Conservation (phyloP, 164 flowering plant genomes). For the Aristolochia contorta region DNA sequence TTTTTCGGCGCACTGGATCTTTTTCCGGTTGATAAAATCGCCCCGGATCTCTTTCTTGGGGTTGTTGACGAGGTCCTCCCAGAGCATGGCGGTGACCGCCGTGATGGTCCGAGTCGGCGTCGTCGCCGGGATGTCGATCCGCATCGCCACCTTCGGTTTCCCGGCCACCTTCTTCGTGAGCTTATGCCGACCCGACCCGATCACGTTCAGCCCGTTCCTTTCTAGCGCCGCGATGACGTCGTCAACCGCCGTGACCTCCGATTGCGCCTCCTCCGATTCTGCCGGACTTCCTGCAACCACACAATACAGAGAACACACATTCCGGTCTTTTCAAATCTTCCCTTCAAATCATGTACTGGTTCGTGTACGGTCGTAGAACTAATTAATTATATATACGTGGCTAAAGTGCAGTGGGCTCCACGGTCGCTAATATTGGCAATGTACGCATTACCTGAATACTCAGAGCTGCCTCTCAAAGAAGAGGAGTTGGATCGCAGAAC, state of each 20-base stretch:
- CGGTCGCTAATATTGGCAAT: background rate
- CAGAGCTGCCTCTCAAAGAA: conserved; percentile 30
- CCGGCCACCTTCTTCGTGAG: conserved; percentile 38
- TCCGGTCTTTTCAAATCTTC: no score
- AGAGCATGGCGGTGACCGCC: conserved; percentile 53
- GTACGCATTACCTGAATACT: conserved; percentile 31
- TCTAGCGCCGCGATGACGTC: conserved; percentile 44
- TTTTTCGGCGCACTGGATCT: conserved; percentile 81
- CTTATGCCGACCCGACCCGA: conserved; percentile 28
- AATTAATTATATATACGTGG: no score
- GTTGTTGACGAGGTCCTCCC: conserved; percentile 79
- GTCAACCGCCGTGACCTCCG: conserved; percentile 22
- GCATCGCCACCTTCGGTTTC: conserved; percentile 45
- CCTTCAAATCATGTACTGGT: no score
- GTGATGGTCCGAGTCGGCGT: conserved; percentile 54
- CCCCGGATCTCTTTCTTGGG: conserved; percentile 50
- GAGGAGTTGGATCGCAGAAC: conserved; percentile 31
- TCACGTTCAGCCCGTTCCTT: conserved; percentile 42
- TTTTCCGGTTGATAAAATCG: conserved; percentile 55
- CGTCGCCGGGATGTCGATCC: conserved; percentile 67
- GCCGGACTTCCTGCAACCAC: conserved; percentile 23
- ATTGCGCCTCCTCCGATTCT: conserved; percentile 22
- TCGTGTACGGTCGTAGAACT: background rate
- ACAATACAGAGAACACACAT: no score
- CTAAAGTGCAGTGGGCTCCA: background rate